phyloP scores from a whole-genome alignment of 192 early-diverging fungal genomes.

The Mortierella antarctica region DNA sequence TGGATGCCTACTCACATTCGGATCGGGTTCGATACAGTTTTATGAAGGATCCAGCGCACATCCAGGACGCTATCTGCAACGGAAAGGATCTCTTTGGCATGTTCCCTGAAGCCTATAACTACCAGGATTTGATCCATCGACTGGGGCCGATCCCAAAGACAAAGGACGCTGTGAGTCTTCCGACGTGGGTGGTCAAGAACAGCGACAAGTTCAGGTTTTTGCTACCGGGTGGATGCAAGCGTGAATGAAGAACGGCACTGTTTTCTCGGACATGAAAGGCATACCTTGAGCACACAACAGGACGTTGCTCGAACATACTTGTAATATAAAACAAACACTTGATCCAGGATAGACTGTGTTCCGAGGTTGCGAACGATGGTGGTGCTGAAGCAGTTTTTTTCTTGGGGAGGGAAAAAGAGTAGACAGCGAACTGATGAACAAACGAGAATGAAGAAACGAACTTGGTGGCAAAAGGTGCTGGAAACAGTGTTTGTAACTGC shows the following conservation, averaged over 20 bases:
- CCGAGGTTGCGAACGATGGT: no score
- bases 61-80: constrained; percentile 66
- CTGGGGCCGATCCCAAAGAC: constrained; percentile 53
- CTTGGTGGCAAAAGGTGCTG: no score
- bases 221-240: constrained; percentile 53
- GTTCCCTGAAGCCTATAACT: constrained; percentile 70
- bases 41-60: constrained; percentile 47
- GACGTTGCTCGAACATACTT: no score
- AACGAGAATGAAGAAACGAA: no score
- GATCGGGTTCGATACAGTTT: constrained; percentile 56
- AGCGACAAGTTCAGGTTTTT: constrained; percentile 39
- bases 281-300: background rate
- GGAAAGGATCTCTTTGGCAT: constrained; percentile 76
- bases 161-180: constrained; percentile 56
- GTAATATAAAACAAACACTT: no score
- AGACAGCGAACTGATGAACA: no score
- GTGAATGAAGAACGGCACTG: constrained; percentile 10
- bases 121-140: constrained; percentile 61
- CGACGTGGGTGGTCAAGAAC: constrained; percentile 49
- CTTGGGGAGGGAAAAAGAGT: no score
- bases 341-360: no score
- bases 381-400: no score
- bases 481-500: no score
- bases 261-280: background rate
- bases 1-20: constrained; percentile 69